Conservation (phyloP, 768 basidiomycete species). For the Lyophyllum semitale region DNA sequence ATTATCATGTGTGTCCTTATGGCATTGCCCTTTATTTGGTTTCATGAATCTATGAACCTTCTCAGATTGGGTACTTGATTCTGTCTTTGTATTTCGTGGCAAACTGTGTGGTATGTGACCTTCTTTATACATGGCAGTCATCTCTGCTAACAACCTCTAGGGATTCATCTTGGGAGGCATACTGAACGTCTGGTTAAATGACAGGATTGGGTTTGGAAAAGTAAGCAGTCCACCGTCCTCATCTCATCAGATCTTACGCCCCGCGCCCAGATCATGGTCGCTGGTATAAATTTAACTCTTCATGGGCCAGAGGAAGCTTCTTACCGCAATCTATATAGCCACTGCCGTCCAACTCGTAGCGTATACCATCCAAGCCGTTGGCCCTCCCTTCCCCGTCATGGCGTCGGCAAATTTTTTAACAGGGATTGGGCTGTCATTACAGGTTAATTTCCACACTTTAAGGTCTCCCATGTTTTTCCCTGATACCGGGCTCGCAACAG, state of each 20-base stretch:
- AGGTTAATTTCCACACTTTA: conserved; percentile 26
- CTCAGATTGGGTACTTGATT: conserved; percentile 43
- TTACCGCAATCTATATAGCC: conserved; percentile 27
- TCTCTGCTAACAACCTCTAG: conserved; percentile 21
- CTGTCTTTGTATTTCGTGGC: conserved; percentile 54
- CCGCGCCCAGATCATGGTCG: conserved; percentile 17
- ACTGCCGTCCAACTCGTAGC: conserved; percentile 42
- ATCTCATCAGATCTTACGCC: not conserved
- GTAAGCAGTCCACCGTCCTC: conserved; percentile 20
- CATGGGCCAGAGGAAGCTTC: not conserved
- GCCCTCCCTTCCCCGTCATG: conserved; percentile 55
- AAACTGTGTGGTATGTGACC: conserved; percentile 27
- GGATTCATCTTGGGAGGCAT: conserved; percentile 51
- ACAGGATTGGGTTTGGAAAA: conserved; percentile 49
- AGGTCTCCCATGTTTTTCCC: not conserved
- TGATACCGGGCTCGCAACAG: conserved; percentile 23
- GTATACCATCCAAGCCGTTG: conserved; percentile 46
- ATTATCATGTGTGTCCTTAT: conserved; percentile 22
- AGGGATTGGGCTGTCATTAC: conserved; percentile 53
- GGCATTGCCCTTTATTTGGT: not conserved
- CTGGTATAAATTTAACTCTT: conserved; percentile 13
- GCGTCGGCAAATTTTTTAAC: conserved; percentile 43
- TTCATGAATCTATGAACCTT: not conserved
- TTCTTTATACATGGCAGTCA: not conserved
- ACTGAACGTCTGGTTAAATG: conserved; percentile 48